A percentile compares a stretch with the other conserved stretches of the same genome.
Conservation (phyloP, 2,329 filamentous ascomycete genomes). For the Talaromyces sp. region DNA sequence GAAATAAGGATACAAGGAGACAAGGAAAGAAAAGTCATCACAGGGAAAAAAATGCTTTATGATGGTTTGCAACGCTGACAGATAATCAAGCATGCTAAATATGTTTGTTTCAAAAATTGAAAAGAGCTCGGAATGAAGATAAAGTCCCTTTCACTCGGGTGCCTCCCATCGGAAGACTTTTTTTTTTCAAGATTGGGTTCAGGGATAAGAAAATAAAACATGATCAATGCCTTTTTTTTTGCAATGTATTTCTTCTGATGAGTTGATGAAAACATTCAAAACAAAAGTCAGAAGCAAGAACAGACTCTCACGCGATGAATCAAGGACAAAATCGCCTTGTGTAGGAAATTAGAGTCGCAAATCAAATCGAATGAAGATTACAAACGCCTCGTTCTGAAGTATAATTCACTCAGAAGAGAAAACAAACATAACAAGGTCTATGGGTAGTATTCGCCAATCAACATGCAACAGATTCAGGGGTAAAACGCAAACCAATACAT, state of each 20-base stretch:
- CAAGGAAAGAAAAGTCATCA: slow-evolving; percentile 6
- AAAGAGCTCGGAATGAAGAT: background rate
- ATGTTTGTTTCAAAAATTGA: background rate
- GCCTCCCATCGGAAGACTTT: background rate
- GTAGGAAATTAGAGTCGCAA: background rate
- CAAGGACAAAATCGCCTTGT: background rate
- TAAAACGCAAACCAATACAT: slow-evolving; percentile 22
- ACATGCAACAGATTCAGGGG: slow-evolving; percentile 32
- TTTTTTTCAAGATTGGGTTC: background rate
- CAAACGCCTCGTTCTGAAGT: slow-evolving; percentile 19
- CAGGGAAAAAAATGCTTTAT: slow-evolving; percentile 16
- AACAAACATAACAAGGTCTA: slow-evolving; percentile 31
- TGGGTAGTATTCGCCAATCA: slow-evolving; percentile 33
- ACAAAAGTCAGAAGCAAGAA: slow-evolving; percentile 10
- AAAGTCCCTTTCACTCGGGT: background rate
- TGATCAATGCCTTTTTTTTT: slow-evolving; percentile 7
- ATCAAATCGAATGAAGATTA: slow-evolving; percentile 13
- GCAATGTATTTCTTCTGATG: slow-evolving; percentile 4
- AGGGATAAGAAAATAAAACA: slow-evolving; percentile 6
- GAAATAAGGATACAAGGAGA: slow-evolving; percentile 16
- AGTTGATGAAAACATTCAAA: background rate
- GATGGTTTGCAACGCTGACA: background rate
- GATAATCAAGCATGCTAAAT: slow-evolving; percentile 6
- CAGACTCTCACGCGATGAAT: slow-evolving; percentile 8
- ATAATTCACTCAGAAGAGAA: slow-evolving; percentile 33